These are phyloP conservation scores for Penicillium canescens DNA, from an alignment of 495 filamentous ascomycete species.

Conservation along the genomic window DNA sequence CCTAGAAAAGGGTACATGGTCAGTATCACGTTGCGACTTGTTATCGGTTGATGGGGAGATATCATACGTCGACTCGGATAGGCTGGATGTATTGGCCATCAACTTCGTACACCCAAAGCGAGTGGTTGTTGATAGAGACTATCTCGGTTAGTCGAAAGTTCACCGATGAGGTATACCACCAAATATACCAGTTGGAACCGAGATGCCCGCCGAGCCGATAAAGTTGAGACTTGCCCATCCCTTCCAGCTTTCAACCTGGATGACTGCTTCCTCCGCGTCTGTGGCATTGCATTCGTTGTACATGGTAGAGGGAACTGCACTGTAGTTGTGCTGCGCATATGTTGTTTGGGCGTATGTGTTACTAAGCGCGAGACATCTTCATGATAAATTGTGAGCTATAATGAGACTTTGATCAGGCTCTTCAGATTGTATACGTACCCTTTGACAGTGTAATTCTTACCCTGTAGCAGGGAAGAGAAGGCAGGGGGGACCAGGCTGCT, in stretches of 20 bases:
- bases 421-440: neutral
- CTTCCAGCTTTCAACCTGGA: neutral
- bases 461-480: conserved; percentile 19
- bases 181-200: neutral
- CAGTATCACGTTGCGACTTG: neutral
- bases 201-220: neutral
- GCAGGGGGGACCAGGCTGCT: conserved; percentile 32
- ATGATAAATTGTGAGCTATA: neutral
- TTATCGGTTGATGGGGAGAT: neutral
- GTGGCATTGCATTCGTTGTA: conserved; percentile 3
- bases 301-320: neutral
- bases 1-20: neutral
- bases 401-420: no score
- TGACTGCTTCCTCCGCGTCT: neutral
- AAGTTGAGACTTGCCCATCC: conserved; percentile 7
- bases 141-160: neutral
- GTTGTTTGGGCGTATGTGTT: conserved; percentile 4
- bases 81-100: conserved; percentile 26
- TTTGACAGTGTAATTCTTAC: conserved; percentile 1
- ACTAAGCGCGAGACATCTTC: neutral
- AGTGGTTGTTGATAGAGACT: conserved; percentile 34
- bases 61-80: conserved; percentile 11
- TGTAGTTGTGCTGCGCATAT: neutral
- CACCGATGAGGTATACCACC: no score
- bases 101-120: conserved; percentile 25